phyloP scores from a whole-genome alignment of 2,329 filamentous ascomycete species.

The Diaporthe aspalathi region DNA sequence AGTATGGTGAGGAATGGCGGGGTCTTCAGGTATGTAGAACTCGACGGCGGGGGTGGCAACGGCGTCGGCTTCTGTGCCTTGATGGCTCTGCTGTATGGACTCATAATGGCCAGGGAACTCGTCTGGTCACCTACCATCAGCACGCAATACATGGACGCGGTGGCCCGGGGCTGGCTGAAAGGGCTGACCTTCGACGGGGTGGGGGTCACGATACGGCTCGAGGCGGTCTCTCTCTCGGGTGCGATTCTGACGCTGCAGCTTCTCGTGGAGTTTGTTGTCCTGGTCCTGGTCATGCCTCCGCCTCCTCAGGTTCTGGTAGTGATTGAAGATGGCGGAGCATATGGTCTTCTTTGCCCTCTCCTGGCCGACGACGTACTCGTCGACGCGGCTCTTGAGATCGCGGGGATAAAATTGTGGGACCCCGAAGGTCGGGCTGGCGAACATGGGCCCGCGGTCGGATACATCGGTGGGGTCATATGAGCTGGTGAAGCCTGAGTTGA shows the following conservation, averaged over 20 bases:
- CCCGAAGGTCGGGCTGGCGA: constrained; percentile 66
- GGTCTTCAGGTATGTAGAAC: constrained; percentile 63
- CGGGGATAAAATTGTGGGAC: constrained; percentile 73
- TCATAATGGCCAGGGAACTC: constrained; percentile 66
- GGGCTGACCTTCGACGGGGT: constrained; percentile 81
- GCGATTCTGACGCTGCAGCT: constrained; percentile 76
- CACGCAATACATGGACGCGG: constrained; percentile 43
- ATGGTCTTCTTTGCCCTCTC: constrained; percentile 94
- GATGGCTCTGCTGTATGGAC: constrained; percentile 55
- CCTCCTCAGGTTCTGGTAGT: constrained; percentile 89
- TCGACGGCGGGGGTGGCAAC: constrained; percentile 44
- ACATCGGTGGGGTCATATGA: constrained; percentile 68
- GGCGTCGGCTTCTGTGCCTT: constrained; percentile 42
- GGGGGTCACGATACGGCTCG: constrained; percentile 66
- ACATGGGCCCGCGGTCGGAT: constrained; percentile 69
- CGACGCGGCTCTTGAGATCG: constrained; percentile 87
- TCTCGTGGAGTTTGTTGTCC: constrained; percentile 68
- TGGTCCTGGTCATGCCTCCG: constrained; percentile 81
- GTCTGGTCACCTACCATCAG: constrained; percentile 59
- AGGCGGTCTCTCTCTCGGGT: constrained; percentile 71
- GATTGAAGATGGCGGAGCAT: constrained; percentile 94
- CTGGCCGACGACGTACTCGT: constrained; percentile 96
- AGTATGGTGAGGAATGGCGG: constrained; percentile 59
- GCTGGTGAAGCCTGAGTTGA: constrained; percentile 69
- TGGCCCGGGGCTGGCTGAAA: constrained; percentile 11